These are phyloP conservation scores for Globisporangium lucens DNA, from an alignment of 352 stramenopile species.

Conservation along the genomic window DNA sequence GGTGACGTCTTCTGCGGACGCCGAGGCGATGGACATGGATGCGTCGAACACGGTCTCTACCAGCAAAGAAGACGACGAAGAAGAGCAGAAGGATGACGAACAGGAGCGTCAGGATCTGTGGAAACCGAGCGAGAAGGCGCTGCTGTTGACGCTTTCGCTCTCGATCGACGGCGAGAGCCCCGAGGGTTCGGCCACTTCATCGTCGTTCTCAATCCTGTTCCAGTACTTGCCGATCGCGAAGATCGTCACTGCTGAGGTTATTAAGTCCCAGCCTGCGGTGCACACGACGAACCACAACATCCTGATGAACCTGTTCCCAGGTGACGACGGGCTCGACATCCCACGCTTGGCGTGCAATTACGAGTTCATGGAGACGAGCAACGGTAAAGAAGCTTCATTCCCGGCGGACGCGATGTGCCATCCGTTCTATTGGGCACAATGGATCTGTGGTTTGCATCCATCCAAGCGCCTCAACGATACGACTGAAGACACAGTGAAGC, in stretches of 20 bases:
- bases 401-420: conserved; percentile 32
- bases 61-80: conserved; percentile 14
- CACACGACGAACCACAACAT: conserved; percentile 21
- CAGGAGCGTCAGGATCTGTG: conserved; percentile 33
- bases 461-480: conserved; percentile 33
- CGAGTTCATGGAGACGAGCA: conserved; percentile 29
- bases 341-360: conserved; percentile 50
- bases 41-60: conserved; percentile 8
- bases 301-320: conserved; percentile 61
- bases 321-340: conserved; percentile 45
- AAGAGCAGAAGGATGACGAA: background rate
- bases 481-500: background rate
- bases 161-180: conserved; percentile 35
- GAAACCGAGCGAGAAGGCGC: conserved; percentile 47
- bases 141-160: conserved; percentile 45
- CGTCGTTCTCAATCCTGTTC: conserved; percentile 55
- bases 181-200: conserved; percentile 20
- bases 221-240: conserved; percentile 55
- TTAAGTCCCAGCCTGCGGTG: conserved; percentile 18
- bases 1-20: background rate
- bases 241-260: conserved; percentile 53
- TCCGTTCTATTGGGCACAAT: conserved; percentile 75
- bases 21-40: conserved; percentile 34
- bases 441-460: conserved; percentile 62
- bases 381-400: conserved; percentile 41